Percentiles rank a stretch among this genome's conserved stretches.
phyloP scores from a whole-genome alignment of 768 basidiomycete genomes.

The Cystobasidium onofrii region DNA sequence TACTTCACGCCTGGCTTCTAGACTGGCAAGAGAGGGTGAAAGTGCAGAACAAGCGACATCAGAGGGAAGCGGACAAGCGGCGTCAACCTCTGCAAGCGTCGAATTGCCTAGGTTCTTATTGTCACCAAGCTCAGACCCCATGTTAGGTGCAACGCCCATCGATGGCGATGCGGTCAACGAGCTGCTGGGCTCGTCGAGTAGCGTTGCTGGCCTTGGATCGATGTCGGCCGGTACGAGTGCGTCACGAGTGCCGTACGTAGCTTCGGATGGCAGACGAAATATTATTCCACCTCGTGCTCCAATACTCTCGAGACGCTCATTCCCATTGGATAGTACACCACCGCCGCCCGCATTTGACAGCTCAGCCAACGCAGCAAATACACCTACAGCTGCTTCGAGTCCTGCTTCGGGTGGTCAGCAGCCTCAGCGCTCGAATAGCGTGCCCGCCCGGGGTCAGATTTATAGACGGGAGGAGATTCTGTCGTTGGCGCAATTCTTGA shows the following conservation, averaged over 20 bases:
- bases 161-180: conserved; percentile 4
- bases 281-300: conserved; percentile 5
- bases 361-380: not conserved
- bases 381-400: not conserved
- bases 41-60: not conserved
- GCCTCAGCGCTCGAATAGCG: not conserved
- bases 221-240: not conserved
- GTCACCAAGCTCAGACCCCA: not conserved
- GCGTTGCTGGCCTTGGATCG: not conserved
- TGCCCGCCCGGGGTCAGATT: not conserved
- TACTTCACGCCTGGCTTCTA: not conserved
- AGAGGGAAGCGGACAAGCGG: not conserved
- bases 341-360: not conserved
- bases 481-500: conserved; percentile 11
- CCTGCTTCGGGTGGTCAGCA: not conserved
- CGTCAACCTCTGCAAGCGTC: not conserved
- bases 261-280: not conserved
- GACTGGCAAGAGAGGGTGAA: not conserved
- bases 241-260: not conserved
- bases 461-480: conserved; percentile 1
- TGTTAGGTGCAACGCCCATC: not conserved
- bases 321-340: not conserved
- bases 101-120: not conserved
- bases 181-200: conserved; percentile 1
- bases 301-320: conserved; percentile 7